Evolutionary conservation across 2,329 filamentous ascomycete species (phyloP), one percentile per base, ranked within the genome.

Genomic region (Colletotrichum theobromicola): DNA sequence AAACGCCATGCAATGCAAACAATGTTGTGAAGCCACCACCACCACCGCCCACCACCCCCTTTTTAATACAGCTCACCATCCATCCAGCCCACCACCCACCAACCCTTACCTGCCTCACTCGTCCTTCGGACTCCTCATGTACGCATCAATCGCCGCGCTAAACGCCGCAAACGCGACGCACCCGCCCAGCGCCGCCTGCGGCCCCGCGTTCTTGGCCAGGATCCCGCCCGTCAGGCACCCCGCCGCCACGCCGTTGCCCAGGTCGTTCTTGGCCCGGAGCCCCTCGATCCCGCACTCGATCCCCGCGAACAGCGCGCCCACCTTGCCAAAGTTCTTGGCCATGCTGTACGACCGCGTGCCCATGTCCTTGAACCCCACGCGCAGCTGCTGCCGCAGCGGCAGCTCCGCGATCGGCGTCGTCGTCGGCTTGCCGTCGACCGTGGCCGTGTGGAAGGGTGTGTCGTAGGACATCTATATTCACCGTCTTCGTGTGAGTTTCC

Each of bases 261-360:
- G 84, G 83, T 98, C 97, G 85, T 98, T 98, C 88, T 98, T 98
- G 26, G 96, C 97, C 34, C 97, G 91, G 79, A 94, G 90, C 0
- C 96, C 96, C 84, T 99, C 97, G 81, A 99, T 95, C 77, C 94
- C 95, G 87, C 97, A 99, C 86, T 99, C 97, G 67, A 97, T 98
- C 53, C 96, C 96, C 18, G 92, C 91, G 87, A 97, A 99, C 24
- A 98, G 90, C 4, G 95, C 94, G 79, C 97, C 97, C 64, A 99
- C 95, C 79, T 96, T 94, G 76, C 95, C 96, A 82, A 99, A 99
- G 88, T 97, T 98, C 87, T 96, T 97, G 69, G 96, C 97, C 62
- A 93, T 95, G 76, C 92, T 93, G 84, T 90, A 94, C 6, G 95
- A 96, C 15, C 95, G 92, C 77, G 89, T 85, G 78, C 97, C 97